Percentiles rank a stretch among this genome's conserved stretches.
These are phyloP conservation scores for Porpolomopsis calyptriformis DNA, from an alignment of 768 basidiomycete species.

Conservation along the genomic window DNA sequence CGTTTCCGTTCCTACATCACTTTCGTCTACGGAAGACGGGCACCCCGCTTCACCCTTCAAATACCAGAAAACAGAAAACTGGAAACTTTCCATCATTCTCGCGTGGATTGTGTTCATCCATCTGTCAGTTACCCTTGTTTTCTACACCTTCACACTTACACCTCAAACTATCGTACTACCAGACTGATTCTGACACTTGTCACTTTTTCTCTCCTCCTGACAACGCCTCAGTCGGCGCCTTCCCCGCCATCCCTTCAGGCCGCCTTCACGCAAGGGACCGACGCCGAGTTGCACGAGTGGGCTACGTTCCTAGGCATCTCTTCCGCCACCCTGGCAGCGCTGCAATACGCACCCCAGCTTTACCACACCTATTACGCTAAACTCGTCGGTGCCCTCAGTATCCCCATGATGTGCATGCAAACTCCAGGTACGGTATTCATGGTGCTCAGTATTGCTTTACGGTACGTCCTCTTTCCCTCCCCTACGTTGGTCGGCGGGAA, in stretches of 20 bases:
- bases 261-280: constrained; percentile 21
- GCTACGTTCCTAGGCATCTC: constrained; percentile 82
- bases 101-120: constrained; percentile 63
- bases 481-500: background rate
- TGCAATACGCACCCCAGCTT: constrained; percentile 88
- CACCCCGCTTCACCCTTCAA: constrained; percentile 35
- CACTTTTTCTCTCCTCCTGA: constrained; percentile 51
- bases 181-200: constrained; percentile 44
- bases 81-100: constrained; percentile 68
- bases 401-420: constrained; percentile 94
- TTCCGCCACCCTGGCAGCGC: constrained; percentile 63
- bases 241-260: constrained; percentile 28
- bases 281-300: constrained; percentile 36
- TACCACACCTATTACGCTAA: constrained; percentile 64
- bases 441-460: constrained; percentile 68
- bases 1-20: constrained; percentile 18
- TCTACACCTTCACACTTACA: constrained; percentile 1
- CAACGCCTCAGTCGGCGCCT: constrained; percentile 22
- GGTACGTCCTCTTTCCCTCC: constrained; percentile 27
- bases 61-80: constrained; percentile 49
- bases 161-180: constrained; percentile 5
- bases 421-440: constrained; percentile 84
- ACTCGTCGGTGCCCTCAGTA: constrained; percentile 86
- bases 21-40: constrained; percentile 24
- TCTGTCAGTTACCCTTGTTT: constrained; percentile 41